Base-by-base conservation (phyloP, 1,284 basidiomycete genomes). In the Xerocomus minutiporus region DNA sequence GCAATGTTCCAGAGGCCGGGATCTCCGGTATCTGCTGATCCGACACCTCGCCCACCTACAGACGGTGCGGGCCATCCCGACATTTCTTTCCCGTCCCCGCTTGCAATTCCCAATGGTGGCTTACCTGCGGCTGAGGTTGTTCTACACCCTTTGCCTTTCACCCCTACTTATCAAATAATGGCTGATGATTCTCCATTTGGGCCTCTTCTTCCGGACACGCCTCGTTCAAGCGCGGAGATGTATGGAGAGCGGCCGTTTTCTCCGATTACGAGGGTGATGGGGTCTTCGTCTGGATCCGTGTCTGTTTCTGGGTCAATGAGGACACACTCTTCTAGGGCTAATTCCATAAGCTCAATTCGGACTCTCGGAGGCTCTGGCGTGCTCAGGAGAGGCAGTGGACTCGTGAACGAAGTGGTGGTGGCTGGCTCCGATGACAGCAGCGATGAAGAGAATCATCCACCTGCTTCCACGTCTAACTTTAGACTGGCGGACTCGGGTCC, bases 131-230 rank as follows among this genome's bases (percentile, higher is more conserved):
- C 12, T 4, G 53, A 54, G 4, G 47, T 7, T 13, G 15, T 13
- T 8, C 36, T 54, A n/a, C 51, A 46, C 0, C 53, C 55, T 5
- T 40, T 65, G n/a, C 52, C 58, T 32, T 57, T 57, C 20, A 68
- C 60, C 4, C 56, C 62, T 39, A 59, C 56, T 8, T 46, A 60
- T 23, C 61, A 56, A 46, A 25, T 53, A 25, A 20, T 50, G 51
- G 55, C 47, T 6, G 64, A 68, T 34, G 63, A 65, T 26, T 68
- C 63, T 26, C 65, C 65, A 11, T 66, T 66, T 28, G 65, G 68
- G 12, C 68, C 68, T 13, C 54, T 66, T 40, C 56, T 66, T 43
- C 68, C 63, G 0, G 65, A 70, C 38, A 66, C 65, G 0, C 59
- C 64, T 0, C 63, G 66, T 38, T 68, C 64, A 4, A 66, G 62